Percentiles rank a stretch among this genome's conserved stretches.
Conservation (phyloP, 148 eudicot species). For the Arctostaphylos glauca region DNA sequence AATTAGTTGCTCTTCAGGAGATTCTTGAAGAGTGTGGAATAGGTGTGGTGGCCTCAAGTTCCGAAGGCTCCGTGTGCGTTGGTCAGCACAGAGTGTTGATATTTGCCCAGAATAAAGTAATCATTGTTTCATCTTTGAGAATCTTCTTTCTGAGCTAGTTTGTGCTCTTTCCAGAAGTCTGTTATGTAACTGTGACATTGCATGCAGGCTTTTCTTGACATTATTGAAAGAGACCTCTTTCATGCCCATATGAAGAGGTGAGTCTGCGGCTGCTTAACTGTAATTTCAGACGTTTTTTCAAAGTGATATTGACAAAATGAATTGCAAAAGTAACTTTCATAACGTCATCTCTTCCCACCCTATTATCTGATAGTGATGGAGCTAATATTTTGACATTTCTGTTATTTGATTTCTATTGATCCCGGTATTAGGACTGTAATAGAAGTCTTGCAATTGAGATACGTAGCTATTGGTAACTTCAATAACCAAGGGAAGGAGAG, state of each 20-base stretch:
- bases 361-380: neutral
- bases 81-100: conserved; percentile 98
- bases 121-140: neutral
- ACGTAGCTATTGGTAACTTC: neutral
- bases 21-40: conserved; percentile 98
- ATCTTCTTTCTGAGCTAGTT: neutral
- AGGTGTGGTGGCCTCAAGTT: conserved; percentile 71
- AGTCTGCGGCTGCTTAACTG: conserved; percentile 18
- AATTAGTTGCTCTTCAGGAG: conserved; percentile 94
- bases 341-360: neutral
- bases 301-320: neutral
- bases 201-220: conserved; percentile 79
- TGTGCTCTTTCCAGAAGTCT: conserved; percentile 3
- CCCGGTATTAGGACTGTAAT: neutral
- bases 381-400: neutral
- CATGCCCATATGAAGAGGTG: conserved; percentile 82
- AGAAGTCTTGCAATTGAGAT: neutral
- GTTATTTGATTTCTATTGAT: neutral
- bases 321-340: neutral
- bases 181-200: conserved; percentile 14
- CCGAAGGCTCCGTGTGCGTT: conserved; percentile 66
- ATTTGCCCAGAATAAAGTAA: conserved; percentile 91
- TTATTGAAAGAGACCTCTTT: conserved; percentile 87
- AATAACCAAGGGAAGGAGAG: no score
- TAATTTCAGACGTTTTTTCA: neutral